Evolutionary conservation across 1,284 basidiomycete species (phyloP).

Genomic region (Rugosomyces carneus): DNA sequence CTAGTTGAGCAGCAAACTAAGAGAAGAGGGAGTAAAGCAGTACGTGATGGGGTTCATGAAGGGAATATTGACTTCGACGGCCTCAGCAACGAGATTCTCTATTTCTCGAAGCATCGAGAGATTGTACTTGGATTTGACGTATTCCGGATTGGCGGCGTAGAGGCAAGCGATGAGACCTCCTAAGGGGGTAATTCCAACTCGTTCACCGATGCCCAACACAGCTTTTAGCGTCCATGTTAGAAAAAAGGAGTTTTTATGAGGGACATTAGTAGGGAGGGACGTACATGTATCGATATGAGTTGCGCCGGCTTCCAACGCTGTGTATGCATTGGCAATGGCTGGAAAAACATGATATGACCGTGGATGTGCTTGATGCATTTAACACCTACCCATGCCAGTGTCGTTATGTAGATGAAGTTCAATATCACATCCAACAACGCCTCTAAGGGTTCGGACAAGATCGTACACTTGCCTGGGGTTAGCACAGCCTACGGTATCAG

Average conservation of each 20-base stretch:
- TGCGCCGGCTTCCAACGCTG: conserved; percentile 96
- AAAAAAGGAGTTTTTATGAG: background rate
- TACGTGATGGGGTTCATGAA: conserved; percentile 95
- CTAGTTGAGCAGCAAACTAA: conserved; percentile 1
- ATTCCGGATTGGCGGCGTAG: conserved; percentile 94
- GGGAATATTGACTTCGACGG: conserved; percentile 96
- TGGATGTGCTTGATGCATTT: conserved; percentile 1
- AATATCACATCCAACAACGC: conserved; percentile 95
- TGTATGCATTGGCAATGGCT: conserved; percentile 99
- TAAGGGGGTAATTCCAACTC: conserved; percentile 97
- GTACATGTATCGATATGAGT: conserved; percentile 97
- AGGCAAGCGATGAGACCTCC: conserved; percentile 97
- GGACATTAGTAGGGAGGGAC: conserved; percentile 24
- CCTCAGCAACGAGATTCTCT: conserved; percentile 98
- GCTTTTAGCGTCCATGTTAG: conserved; percentile 32
- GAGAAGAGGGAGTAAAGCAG: conserved; percentile 22
- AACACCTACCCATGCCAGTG: conserved; percentile 77
- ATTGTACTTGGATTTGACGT: conserved; percentile 99
- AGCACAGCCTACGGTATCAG: conserved; percentile 98
- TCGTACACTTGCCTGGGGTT: conserved; percentile 99
- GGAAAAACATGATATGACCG: conserved; percentile 13
- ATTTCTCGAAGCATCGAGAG: conserved; percentile 95
- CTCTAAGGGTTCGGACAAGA: conserved; percentile 91
- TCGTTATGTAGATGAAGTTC: conserved; percentile 99
- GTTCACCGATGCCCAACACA: conserved; percentile 95